Base-by-base conservation (phyloP, 176 grass and related monocot species). In the Oryza longistaminata region DNA sequence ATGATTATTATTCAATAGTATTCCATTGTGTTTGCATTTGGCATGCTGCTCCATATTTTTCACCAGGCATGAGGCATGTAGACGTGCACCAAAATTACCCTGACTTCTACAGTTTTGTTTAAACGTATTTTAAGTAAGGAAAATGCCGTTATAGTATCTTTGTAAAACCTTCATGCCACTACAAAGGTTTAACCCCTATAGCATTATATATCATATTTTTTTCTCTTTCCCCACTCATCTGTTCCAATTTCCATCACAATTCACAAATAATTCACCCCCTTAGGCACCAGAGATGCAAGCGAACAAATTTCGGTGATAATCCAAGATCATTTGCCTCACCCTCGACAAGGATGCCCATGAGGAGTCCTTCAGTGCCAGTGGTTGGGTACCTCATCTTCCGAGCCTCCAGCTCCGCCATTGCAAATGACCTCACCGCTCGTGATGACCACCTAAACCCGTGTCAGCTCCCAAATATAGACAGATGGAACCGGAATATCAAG, bases 321-420 rank as follows among this genome's bases (percentile, higher is more conserved):
- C 34, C 75, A 74, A 87, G 62, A 80, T 45, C 50, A 2, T 75
- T 42, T 19, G 75, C 22, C 81, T 87, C 68, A 99, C 96, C 96
- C 83, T 99, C 93, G 5, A 89, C 87, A 74, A 99, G 94, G 68
- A 95, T 85, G 67, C 93, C 96, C 89, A 99, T 93, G 55, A 99
- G 93, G 65, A 99, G 88, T 15, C 80, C 83, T 72, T 99, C 91
- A 0, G 96, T 94, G 34, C 90, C 91, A 9, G 92, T 92, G 70
- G 91, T 86, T 24, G 91, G 83, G 49, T 95, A 93, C 71, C 89
- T 94, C 70, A 96, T 91, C 79, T 94, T 94, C 66, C 91, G 69
- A 19, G 96, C 96, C 75, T 99, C 91, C 75, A 96, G 62, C 50
- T 99, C 96, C 4, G 77, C 90, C 89, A 99, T 87, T n/a, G 79